Conservation (phyloP, 1,284 basidiomycete species). For the Cutaneotrichosporon spelunceum region DNA sequence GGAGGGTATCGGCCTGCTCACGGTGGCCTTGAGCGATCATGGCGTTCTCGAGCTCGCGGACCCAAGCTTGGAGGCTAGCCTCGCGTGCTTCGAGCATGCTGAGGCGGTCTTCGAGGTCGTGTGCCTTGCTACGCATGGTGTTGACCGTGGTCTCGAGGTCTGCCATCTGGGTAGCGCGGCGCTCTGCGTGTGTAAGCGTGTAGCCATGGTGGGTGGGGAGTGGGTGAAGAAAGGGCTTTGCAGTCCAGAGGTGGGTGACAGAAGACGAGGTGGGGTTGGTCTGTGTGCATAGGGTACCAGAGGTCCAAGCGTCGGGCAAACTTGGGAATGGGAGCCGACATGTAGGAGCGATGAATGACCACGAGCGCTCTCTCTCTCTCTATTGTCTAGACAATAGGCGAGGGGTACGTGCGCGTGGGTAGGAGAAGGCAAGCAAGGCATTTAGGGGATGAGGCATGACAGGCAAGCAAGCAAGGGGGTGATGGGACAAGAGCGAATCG, state of each 20-base stretch:
- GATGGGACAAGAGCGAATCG: neutral
- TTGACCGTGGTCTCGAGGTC: conserved; percentile 35
- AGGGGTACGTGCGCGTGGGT: neutral
- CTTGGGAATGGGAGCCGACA: neutral
- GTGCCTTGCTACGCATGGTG: conserved; percentile 22
- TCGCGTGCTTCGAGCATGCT: conserved; percentile 26
- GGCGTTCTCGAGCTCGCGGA: conserved; percentile 37
- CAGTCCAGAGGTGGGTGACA: neutral
- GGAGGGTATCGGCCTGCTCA: conserved; percentile 31
- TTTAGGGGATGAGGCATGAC: neutral
- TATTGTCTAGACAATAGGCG: neutral
- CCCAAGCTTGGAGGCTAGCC: conserved; percentile 30
- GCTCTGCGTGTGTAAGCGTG: conserved; percentile 27
- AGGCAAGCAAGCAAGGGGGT: too few relatives aligned
- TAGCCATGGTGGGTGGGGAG: neutral
- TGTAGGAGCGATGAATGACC: neutral
- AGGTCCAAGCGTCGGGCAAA: conserved; percentile 2
- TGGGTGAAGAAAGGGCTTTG: neutral
- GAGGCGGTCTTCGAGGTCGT: conserved; percentile 27
- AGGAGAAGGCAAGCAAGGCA: neutral
- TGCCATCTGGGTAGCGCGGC: conserved; percentile 43
- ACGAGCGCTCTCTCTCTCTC: neutral
- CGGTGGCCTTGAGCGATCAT: conserved; percentile 34
- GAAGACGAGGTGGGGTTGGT: neutral
- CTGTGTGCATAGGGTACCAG: too few relatives aligned